phyloP scores from a whole-genome alignment of 2,329 filamentous ascomycete genomes.

The Penicillium psychrosexuale region DNA sequence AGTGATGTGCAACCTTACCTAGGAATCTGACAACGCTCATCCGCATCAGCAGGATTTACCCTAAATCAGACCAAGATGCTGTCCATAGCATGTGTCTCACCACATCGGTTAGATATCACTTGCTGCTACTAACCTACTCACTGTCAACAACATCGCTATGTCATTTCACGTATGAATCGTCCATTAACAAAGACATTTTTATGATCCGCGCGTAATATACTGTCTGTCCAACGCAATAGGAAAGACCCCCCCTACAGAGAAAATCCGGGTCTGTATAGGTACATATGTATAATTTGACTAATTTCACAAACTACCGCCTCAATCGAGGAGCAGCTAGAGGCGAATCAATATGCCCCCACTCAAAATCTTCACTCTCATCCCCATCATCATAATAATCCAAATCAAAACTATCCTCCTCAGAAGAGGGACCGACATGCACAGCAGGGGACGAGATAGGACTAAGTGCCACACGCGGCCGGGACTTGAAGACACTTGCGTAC shows the following conservation, averaged over 20 bases:
- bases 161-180: not conserved
- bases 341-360: constrained; percentile 20
- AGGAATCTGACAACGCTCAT: too few relatives aligned
- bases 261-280: not conserved
- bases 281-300: not conserved
- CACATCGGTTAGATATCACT: too few relatives aligned
- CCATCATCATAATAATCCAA: constrained; percentile 19
- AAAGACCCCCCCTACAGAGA: not conserved
- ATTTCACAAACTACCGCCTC: not conserved
- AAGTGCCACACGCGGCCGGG: constrained; percentile 72
- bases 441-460: constrained; percentile 59
- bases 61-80: too few relatives aligned
- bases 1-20: too few relatives aligned
- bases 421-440: constrained; percentile 34
- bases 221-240: not conserved
- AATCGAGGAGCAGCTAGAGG: constrained; percentile 19
- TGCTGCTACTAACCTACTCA: too few relatives aligned
- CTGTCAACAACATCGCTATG: too few relatives aligned
- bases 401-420: constrained; percentile 22
- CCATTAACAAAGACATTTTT: not conserved
- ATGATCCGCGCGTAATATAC: not conserved
- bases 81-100: too few relatives aligned
- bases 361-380: constrained; percentile 10
- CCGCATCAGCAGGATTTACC: too few relatives aligned
- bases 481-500: constrained; percentile 80